These are phyloP conservation scores for Inga laurina DNA, from an alignment of 306 rosid genomes.

Conservation along the genomic window DNA sequence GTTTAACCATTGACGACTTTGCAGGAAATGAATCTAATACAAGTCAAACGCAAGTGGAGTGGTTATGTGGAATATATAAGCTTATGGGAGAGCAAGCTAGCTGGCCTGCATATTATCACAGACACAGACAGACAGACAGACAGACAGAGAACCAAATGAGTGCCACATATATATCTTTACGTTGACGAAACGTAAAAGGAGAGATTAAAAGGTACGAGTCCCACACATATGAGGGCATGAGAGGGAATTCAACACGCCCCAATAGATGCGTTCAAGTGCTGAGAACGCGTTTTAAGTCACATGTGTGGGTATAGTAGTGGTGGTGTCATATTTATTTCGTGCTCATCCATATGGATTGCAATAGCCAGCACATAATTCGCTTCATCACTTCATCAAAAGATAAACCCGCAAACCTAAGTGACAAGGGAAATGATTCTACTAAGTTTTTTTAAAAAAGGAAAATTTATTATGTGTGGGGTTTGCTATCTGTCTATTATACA, in stretches of 20 bases:
- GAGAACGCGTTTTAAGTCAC: conserved; percentile 33
- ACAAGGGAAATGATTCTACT: background rate
- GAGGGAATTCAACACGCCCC: conserved; percentile 5
- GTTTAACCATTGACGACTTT: background rate
- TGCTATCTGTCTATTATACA: background rate
- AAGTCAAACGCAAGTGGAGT: conserved; percentile 35
- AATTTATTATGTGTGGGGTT: background rate
- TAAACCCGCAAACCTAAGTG: background rate
- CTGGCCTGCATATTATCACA: conserved; percentile 39
- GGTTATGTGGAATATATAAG: conserved; percentile 14
- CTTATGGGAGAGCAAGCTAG: conserved; percentile 16
- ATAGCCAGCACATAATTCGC: background rate
- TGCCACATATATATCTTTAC: background rate
- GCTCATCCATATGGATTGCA: background rate
- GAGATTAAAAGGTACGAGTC: background rate
- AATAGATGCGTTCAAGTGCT: conserved; percentile 24
- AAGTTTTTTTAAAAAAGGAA: background rate
- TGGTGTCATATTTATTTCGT: background rate
- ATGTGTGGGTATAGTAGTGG: conserved; percentile 22
- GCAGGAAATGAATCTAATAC: background rate
- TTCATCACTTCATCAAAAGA: background rate
- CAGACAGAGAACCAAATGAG: background rate
- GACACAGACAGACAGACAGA: background rate
- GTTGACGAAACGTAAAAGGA: background rate
- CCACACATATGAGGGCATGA: conserved; percentile 12